Percentiles rank a stretch among this genome's conserved stretches.
phyloP scores from a whole-genome alignment of 768 basidiomycete genomes.

The Pleurotus ostreatus region DNA sequence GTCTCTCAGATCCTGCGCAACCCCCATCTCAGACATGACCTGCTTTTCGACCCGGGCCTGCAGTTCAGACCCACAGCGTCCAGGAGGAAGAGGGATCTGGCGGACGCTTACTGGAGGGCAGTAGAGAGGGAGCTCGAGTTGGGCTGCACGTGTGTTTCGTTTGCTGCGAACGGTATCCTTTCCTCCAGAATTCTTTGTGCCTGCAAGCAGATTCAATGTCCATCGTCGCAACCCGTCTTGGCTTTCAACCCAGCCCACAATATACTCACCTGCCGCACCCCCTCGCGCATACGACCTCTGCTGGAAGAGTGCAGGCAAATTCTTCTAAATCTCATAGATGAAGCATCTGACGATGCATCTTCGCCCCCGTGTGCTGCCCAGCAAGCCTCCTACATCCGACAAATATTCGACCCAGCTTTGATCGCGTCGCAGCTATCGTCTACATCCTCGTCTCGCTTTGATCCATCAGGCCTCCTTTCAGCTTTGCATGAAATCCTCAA shows the following conservation, averaged over 20 bases:
- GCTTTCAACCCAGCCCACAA: constrained; percentile 39
- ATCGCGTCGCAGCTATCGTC: constrained; percentile 81
- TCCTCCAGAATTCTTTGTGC: constrained; percentile 31
- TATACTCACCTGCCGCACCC: constrained; percentile 59
- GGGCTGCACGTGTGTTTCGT: constrained; percentile 83
- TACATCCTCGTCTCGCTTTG: constrained; percentile 50
- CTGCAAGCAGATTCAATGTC: constrained; percentile 40
- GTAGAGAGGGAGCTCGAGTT: constrained; percentile 71
- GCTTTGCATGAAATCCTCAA: constrained; percentile 81
- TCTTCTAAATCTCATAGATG: constrained; percentile 67
- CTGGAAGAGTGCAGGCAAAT: constrained; percentile 78
- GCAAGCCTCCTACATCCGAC: constrained; percentile 63
- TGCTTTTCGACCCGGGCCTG: constrained; percentile 81
- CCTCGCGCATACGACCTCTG: constrained; percentile 67
- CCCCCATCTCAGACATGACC: constrained; percentile 88
- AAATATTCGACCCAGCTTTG: constrained; percentile 76
- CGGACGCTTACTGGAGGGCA: constrained; percentile 84
- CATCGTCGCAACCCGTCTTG: constrained; percentile 33
- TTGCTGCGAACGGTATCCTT: constrained; percentile 35
- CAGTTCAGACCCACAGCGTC: constrained; percentile 79
- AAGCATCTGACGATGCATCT: constrained; percentile 42
- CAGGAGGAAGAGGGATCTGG: constrained; percentile 64
- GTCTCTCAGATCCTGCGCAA: constrained; percentile 82
- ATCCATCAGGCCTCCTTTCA: constrained; percentile 72
- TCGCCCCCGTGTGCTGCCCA: constrained; percentile 58